phyloP scores from a whole-genome alignment of 2,329 filamentous ascomycete species.

The Pseudocercospora ulei region DNA sequence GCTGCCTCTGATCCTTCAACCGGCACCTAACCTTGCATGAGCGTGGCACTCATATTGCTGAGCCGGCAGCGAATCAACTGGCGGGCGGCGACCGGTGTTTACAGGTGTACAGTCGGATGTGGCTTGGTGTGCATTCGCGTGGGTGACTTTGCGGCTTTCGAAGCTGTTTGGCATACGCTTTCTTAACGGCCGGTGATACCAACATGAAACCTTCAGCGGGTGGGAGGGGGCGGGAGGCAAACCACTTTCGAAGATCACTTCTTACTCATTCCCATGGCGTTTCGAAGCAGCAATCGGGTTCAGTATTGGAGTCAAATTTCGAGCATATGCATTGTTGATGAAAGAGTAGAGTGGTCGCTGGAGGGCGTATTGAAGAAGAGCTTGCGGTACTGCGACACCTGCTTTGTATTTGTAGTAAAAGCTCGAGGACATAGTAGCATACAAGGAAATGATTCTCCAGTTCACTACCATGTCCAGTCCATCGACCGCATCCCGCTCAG shows the following conservation, averaged over 20 bases:
- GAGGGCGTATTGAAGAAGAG: constrained; percentile 5
- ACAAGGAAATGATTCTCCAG: constrained; percentile 4
- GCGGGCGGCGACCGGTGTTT: constrained; percentile 10
- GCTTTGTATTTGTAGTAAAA: constrained; percentile 16
- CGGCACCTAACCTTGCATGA: no score
- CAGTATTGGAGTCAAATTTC: constrained; percentile 12
- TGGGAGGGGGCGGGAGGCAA: no score
- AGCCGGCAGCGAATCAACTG: constrained; percentile 12
- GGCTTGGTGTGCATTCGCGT: constrained; percentile 15
- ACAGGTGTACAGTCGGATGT: constrained; percentile 21
- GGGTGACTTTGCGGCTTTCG: constrained; percentile 21
- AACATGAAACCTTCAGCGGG: constrained; percentile 16
- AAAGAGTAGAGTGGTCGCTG: constrained; percentile 6
- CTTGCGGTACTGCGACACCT: constrained; percentile 9
- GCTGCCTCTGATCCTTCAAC: no score
- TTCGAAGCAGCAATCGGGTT: constrained; percentile 6
- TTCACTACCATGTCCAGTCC: background rate
- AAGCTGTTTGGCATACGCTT: constrained; percentile 14
- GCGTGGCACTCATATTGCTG: constrained; percentile 10
- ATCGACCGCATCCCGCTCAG: background rate
- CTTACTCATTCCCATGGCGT: constrained; percentile 10
- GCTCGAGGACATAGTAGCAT: constrained; percentile 9
- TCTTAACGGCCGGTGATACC: constrained; percentile 24
- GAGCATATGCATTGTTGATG: constrained; percentile 19
- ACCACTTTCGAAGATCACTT: constrained; percentile 13